Conservation (phyloP, 73 alveolate genomes). For the Tetrahymena elliotti region DNA sequence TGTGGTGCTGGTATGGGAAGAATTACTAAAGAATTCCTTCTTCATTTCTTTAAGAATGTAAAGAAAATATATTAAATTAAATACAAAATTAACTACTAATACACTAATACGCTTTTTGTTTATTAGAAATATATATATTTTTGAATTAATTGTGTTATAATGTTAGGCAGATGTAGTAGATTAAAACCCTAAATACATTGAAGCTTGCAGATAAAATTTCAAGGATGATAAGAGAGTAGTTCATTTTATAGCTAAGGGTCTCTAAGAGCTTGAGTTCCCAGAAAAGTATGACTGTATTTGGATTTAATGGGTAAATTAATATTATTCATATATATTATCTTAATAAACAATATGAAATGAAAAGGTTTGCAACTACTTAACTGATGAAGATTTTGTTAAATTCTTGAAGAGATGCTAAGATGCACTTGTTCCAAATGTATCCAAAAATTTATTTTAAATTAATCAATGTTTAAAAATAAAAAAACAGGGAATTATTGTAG, state of each 20-base stretch:
- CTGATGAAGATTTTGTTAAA: constrained; percentile 44
- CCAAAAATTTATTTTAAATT: not conserved
- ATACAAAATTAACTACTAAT: not conserved
- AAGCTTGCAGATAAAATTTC: not conserved
- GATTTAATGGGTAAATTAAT: constrained; percentile 47
- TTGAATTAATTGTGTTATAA: constrained; percentile 10
- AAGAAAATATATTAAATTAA: constrained; percentile 36
- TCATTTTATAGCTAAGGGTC: constrained; percentile 32
- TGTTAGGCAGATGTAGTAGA: not conserved
- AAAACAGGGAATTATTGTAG: constrained; percentile 33
- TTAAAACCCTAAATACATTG: not conserved
- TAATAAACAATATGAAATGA: not conserved
- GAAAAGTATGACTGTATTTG: constrained; percentile 51
- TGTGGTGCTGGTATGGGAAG: constrained; percentile 74
- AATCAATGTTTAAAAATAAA: not conserved
- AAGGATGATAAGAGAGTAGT: not conserved
- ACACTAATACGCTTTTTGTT: not conserved
- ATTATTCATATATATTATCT: not conserved
- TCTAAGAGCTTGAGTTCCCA: constrained; percentile 40
- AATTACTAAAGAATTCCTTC: constrained; percentile 47
- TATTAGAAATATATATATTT: constrained; percentile 17
- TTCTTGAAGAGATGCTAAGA: constrained; percentile 43
- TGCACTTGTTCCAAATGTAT: not conserved
- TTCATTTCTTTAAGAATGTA: constrained; percentile 42
- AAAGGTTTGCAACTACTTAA: constrained; percentile 21